Conservation (phyloP, 441 rosid species). For the Erysimum pusillum region DNA sequence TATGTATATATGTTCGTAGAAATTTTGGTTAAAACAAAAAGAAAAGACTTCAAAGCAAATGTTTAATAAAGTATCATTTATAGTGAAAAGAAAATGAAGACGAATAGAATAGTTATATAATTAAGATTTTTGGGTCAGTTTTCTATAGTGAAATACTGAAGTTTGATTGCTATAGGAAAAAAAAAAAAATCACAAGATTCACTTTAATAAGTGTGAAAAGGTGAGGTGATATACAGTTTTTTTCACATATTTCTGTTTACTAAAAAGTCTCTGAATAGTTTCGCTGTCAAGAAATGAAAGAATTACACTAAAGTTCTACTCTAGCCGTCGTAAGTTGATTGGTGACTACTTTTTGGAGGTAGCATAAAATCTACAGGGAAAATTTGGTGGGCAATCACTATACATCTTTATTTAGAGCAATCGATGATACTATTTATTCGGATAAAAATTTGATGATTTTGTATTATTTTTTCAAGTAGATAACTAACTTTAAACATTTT, state of each 20-base stretch:
- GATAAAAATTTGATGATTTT: neutral
- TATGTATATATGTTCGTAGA: neutral
- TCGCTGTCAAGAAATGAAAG: neutral
- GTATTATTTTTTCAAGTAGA: neutral
- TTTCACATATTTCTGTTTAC: neutral
- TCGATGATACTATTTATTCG: neutral
- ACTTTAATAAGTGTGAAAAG: neutral
- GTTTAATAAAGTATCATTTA: too few relatives aligned
- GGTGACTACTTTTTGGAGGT: slow-evolving; percentile 14
- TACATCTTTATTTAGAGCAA: slow-evolving; percentile 6
- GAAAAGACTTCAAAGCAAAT: too few relatives aligned
- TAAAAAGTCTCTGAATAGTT: slow-evolving; percentile 3
- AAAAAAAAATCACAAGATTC: neutral
- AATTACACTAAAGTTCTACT: slow-evolving; percentile 1
- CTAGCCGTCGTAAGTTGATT: neutral
- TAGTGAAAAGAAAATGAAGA: neutral
- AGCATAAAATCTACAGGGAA: slow-evolving; percentile 18
- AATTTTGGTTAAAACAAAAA: too few relatives aligned
- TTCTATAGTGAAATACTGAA: neutral
- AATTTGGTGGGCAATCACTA: slow-evolving; percentile 9
- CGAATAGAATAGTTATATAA: neutral
- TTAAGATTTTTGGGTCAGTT: neutral
- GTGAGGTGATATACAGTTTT: neutral
- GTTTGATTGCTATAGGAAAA: neutral
- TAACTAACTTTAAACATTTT: neutral